phyloP scores from a whole-genome alignment of 805 yeast species.

The Lipomyces yamadae region DNA sequence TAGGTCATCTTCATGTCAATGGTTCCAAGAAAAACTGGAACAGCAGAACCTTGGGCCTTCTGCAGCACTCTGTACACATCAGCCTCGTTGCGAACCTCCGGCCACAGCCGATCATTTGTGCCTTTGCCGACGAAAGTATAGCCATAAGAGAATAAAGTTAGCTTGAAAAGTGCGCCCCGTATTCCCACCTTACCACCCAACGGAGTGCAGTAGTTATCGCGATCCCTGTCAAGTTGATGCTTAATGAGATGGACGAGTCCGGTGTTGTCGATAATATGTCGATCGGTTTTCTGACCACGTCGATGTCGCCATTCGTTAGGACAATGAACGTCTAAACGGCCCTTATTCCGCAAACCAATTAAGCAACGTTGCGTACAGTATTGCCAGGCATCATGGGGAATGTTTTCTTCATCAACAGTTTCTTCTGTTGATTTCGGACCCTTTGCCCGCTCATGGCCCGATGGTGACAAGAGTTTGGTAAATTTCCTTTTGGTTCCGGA shows the following conservation, averaged over 20 bases:
- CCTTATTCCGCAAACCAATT: constrained; percentile 1
- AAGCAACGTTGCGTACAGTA: constrained; percentile 10
- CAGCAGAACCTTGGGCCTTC: constrained; percentile 9
- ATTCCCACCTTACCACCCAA: background rate
- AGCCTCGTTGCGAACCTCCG: background rate
- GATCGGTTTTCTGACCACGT: constrained; percentile 2
- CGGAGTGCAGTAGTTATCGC: constrained; percentile 6
- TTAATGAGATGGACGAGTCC: background rate
- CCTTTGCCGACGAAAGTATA: constrained; percentile 10
- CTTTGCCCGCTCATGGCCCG: background rate
- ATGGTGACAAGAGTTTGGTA: background rate
- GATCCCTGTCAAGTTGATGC: constrained; percentile 3
- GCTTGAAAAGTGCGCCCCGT: constrained; percentile 8
- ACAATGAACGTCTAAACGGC: constrained; percentile 1
- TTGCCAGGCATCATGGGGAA: background rate
- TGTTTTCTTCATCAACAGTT: background rate
- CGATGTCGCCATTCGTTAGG: constrained; percentile 10
- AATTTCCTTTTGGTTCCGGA: constrained; percentile 6
- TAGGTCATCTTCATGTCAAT: background rate
- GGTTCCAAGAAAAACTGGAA: constrained; percentile 7
- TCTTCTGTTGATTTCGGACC: constrained; percentile 7
- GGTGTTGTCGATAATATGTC: constrained; percentile 2
- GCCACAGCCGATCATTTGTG: background rate
- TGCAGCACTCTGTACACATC: constrained; percentile 6
- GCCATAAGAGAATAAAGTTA: constrained; percentile 3